These are phyloP conservation scores for Emergomyces pasteurianus DNA, from an alignment of 2,329 filamentous ascomycete species.

Conservation along the genomic window DNA sequence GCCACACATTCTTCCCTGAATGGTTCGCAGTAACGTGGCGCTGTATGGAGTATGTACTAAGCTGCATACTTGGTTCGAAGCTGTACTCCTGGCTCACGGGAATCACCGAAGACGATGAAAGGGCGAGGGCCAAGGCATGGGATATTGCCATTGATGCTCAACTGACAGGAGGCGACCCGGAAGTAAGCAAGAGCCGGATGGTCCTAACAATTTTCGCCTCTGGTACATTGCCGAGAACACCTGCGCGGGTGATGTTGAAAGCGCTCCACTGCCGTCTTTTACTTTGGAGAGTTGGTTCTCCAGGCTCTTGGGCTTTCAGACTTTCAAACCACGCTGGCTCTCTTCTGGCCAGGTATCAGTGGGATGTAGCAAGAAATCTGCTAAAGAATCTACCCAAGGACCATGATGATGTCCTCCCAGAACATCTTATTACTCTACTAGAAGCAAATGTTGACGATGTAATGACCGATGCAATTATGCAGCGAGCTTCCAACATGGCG, in stretches of 20 bases:
- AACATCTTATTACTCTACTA: slow-evolving; percentile 63
- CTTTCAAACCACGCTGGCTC: slow-evolving; percentile 58
- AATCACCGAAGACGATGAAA: slow-evolving; percentile 72
- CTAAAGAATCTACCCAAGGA: slow-evolving; percentile 35
- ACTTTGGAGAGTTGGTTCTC: slow-evolving; percentile 63
- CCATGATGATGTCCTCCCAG: slow-evolving; percentile 56
- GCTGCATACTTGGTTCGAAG: slow-evolving; percentile 64
- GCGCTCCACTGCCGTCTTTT: slow-evolving; percentile 84
- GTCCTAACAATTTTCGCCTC: slow-evolving; percentile 80
- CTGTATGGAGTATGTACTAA: slow-evolving; percentile 66
- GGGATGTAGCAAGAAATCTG: slow-evolving; percentile 66
- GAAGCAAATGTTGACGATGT: slow-evolving; percentile 73
- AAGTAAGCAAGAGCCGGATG: slow-evolving; percentile 78
- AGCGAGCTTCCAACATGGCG: slow-evolving; percentile 78
- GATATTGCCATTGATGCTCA: slow-evolving; percentile 87
- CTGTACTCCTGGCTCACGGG: slow-evolving; percentile 70
- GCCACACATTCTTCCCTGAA: slow-evolving; percentile 76
- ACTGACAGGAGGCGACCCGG: slow-evolving; percentile 75
- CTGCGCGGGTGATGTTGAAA: slow-evolving; percentile 76
- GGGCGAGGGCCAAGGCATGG: slow-evolving; percentile 81
- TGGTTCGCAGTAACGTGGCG: slow-evolving; percentile 69
- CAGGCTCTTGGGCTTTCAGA: slow-evolving; percentile 51
- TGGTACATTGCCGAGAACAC: slow-evolving; percentile 72
- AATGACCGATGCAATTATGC: slow-evolving; percentile 62
- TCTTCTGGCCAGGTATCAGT: slow-evolving; percentile 61